Evolutionary conservation across 768 basidiomycete genomes (phyloP).

Genomic region (Pisolithus orientalis): DNA sequence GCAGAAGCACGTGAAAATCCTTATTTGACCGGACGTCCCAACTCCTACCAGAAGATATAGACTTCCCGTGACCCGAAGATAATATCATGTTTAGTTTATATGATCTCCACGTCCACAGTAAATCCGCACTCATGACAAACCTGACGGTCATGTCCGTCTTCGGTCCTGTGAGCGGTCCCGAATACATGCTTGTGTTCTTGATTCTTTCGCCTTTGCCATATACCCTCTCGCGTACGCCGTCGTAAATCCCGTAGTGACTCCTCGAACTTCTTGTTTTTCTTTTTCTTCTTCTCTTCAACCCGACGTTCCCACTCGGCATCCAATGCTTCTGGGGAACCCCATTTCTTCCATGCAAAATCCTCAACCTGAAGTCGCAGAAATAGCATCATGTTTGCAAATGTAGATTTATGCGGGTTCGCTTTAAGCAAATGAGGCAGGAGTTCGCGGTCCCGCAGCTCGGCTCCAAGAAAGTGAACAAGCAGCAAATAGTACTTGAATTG

Average conservation of each 20-base stretch:
- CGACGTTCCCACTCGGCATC: constrained; percentile 84
- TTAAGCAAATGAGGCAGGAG: constrained; percentile 89
- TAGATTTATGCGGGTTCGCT: constrained; percentile 91
- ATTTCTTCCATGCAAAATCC: constrained; percentile 96
- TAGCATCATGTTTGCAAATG: constrained; percentile 99
- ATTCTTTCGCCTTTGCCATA: constrained; percentile 84
- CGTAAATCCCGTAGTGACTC: constrained; percentile 81
- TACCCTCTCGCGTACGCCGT: constrained; percentile 78
- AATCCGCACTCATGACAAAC: constrained; percentile 89
- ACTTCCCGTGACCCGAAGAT: not conserved
- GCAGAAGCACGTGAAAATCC: not conserved
- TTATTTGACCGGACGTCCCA: too few species aligned
- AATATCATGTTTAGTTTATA: constrained; percentile 33
- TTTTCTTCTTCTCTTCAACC: constrained; percentile 75
- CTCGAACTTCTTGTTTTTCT: constrained; percentile 94
- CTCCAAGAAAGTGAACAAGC: constrained; percentile 31
- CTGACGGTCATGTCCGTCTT: constrained; percentile 57
- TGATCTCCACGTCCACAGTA: constrained; percentile 80
- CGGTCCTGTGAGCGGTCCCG: constrained; percentile 47
- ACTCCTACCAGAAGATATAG: not conserved
- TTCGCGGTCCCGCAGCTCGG: constrained; percentile 90
- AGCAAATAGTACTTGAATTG: not conserved
- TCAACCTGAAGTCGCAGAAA: constrained; percentile 92
- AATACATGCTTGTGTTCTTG: constrained; percentile 86
- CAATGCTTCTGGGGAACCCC: constrained; percentile 89